Base-by-base conservation (phyloP, 139 green algal genomes). In the Spirogloea muscicola region DNA sequence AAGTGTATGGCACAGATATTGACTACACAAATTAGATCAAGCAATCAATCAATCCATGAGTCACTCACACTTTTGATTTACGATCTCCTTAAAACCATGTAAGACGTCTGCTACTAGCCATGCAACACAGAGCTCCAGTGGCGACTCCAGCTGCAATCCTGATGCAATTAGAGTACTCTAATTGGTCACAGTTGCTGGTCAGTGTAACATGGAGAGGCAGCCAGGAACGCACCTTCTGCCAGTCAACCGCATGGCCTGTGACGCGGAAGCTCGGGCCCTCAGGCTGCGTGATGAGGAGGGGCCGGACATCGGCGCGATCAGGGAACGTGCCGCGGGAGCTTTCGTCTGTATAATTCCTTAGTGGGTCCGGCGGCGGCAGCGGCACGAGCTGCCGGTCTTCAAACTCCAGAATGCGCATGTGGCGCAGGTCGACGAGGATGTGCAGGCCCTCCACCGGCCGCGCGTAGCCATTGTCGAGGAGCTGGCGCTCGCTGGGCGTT, bases 201-300 rank as follows among this genome's bases (percentile, higher is more conserved):
- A n/a, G n/a, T n/a, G n/a, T n/a, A n/a, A n/a, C n/a, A n/a, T n/a
- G n/a, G n/a, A n/a, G n/a, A n/a, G n/a, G n/a, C n/a, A n/a, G n/a
- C n/a, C n/a, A n/a, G n/a, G n/a, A n/a, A 18, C 70, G n/a, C 38
- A 79, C 70, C 70, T 79, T 79, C 70, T 79, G 86, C 91, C 91
- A 96, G 16, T 51, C 21, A 39, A 96, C 84, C 3, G 79, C 29
- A 70, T 87, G 86, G 52, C 91, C 91, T 2, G 89, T 70, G 40
- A 96, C 78, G 9, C 48, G 49, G 59, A 91, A 96, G 68, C 71
- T 83, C 27, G 89, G 89, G 0, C 91, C 76, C 5, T 68, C 41
- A 0, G 71, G 71, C 55, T 79, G 71, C 62, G 21, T 37, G 37
- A 81, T 76, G 1, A 51, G 18, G 0, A 81, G 48, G 1, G 73